Conservation (phyloP, 352 stramenopile genomes). For the Chrysophaeum taylorii region DNA sequence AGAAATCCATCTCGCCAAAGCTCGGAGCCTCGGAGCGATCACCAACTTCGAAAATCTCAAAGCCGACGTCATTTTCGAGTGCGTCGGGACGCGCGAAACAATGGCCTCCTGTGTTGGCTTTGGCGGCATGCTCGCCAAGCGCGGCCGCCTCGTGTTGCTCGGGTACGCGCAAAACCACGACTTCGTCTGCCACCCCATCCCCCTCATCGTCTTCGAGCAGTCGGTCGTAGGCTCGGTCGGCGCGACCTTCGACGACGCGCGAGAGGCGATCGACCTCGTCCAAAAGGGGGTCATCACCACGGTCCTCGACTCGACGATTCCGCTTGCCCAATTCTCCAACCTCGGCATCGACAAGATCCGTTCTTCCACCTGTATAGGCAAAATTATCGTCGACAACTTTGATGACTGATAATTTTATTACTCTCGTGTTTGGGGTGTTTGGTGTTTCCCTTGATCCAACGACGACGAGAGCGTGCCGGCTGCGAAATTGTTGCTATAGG, state of each 20-base stretch:
- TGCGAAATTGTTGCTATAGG: too few relatives aligned
- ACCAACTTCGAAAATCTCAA: constrained; percentile 14
- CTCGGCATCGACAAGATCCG: too few relatives aligned
- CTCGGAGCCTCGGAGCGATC: constrained; percentile 13
- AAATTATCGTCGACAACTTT: too few relatives aligned
- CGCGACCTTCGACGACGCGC: constrained; percentile 21
- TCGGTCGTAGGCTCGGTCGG: constrained; percentile 20
- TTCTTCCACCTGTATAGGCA: too few relatives aligned
- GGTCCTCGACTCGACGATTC: too few relatives aligned
- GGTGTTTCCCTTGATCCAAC: too few relatives aligned
- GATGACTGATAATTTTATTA: too few relatives aligned
- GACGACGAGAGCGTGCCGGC: too few relatives aligned
- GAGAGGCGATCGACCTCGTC: too few relatives aligned
- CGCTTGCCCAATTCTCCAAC: too few relatives aligned
- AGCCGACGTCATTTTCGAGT: constrained; percentile 26
- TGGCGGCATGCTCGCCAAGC: constrained; percentile 18
- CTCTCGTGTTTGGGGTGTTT: too few relatives aligned
- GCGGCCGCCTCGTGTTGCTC: constrained; percentile 20
- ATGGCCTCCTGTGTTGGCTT: constrained; percentile 23
- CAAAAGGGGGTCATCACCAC: too few relatives aligned
- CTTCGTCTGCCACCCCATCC: constrained; percentile 20
- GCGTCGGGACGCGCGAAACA: constrained; percentile 21
- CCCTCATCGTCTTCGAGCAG: constrained; percentile 23
- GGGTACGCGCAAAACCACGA: constrained; percentile 9
- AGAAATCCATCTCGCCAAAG: constrained; percentile 16